Conservation (phyloP, 83 land plant species). For the Thuja plicata region DNA sequence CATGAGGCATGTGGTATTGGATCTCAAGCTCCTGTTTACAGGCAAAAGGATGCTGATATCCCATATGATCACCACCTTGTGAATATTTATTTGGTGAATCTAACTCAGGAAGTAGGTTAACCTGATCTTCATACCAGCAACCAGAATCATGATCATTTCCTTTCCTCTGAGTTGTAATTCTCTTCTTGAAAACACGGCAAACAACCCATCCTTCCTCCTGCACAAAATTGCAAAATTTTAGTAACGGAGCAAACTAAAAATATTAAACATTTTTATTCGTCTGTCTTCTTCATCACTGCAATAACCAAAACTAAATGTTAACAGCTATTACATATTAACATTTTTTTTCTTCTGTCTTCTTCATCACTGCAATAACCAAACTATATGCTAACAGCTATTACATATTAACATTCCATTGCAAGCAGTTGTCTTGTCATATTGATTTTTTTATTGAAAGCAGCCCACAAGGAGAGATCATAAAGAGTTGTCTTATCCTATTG, state of each 20-base stretch:
- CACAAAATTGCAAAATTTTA: neutral
- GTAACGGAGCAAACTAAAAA: neutral
- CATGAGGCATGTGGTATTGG: conserved; percentile 35
- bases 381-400: neutral
- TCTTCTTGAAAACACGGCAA: conserved; percentile 66
- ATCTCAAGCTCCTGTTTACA: conserved; percentile 62
- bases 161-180: conserved; percentile 27
- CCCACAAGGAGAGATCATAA: too few relatives aligned
- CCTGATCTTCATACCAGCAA: conserved; percentile 60
- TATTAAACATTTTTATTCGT: neutral
- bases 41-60: conserved; percentile 22
- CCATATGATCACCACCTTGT: conserved; percentile 13
- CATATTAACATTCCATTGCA: neutral
- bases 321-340: neutral
- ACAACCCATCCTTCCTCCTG: conserved; percentile 80
- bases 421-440: neutral
- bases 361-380: neutral
- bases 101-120: conserved; percentile 48
- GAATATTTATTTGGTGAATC: conserved; percentile 43
- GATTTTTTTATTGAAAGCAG: neutral
- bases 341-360: neutral
- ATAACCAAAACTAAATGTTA: neutral
- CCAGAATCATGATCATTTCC: conserved; percentile 34
- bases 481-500: too few relatives aligned
- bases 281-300: neutral